Evolutionary conservation across 169 alveolate genomes (phyloP), one percentile per base, ranked within the genome.

Genomic region (Condylostoma magnum): DNA sequence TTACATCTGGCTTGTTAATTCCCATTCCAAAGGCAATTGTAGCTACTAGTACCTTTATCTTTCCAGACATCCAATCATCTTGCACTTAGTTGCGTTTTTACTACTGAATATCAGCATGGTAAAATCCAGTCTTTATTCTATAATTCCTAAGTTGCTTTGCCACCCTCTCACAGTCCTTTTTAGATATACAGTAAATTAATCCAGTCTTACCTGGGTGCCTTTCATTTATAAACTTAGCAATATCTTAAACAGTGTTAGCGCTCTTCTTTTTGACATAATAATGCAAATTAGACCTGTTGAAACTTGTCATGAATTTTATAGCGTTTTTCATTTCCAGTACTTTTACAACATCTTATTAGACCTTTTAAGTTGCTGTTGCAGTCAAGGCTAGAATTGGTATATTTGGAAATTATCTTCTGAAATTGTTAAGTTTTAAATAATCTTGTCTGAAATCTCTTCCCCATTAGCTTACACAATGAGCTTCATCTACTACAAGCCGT

Each of bases 11-110:
- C 85, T 98, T 98, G 86, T 98, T 98, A 41, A 98, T 97, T 33
- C 99, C 99, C 99, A 98, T 94, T 22, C 99, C 99, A 82, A 98
- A 98, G 18, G 99, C 99, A 22, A 97, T 94, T 1, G 99, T 97
- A n/a, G 99, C 99, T 3, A 96, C 98, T 47, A 97, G 90, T 4
- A 97, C 96, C 27, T 95, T 87, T 37, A 94, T 84, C 38, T 90
- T 92, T 47, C 98, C 96, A 38, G 83, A 75, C 86, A 95, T 91
- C 99, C 99, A 98, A 73, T 81, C 79, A 22, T 84, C 79, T 69
- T 93, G 94, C 91, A 97, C 57, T 25, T 76, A 66, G 50, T 75
- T 86, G 69, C 90, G 77, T 50, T 86, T 77, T 68, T 76, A 68
- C 20, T 83, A 91, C 43, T 79, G 67, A 34, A 95, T 28, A 2